A percentile compares a stretch with the other conserved stretches of the same genome.
Conservation (phyloP, 1,284 basidiomycete genomes). For the Pyrrhoderma lamaoense region DNA sequence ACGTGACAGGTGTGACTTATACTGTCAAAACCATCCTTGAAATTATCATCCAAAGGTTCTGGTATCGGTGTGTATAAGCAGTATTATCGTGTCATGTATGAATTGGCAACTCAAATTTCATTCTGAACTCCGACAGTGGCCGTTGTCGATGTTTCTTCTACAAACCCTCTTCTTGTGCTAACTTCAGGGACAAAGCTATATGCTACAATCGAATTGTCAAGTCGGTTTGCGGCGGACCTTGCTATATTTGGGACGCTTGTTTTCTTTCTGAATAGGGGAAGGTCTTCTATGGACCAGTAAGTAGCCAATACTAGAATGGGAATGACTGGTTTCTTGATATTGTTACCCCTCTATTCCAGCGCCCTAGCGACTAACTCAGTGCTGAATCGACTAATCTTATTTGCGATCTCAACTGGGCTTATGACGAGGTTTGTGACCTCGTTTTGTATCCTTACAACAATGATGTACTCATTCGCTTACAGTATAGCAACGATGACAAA, state of each 20-base stretch:
- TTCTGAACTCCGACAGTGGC: not conserved
- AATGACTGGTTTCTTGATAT: not conserved
- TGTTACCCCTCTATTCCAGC: not conserved
- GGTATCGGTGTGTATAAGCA: too few species aligned
- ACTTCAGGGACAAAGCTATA: not conserved
- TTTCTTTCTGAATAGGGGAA: slow-evolving; percentile 3
- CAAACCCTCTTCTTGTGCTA: not conserved
- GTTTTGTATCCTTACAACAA: not conserved
- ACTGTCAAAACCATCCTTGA: too few species aligned
- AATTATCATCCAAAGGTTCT: too few species aligned
- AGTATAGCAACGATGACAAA: slow-evolving; percentile 6
- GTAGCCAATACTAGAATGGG: not conserved
- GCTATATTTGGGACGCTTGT: not conserved
- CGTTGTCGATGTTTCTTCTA: not conserved
- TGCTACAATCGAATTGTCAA: slow-evolving; percentile 1
- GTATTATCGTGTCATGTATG: too few species aligned
- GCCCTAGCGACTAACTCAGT: slow-evolving; percentile 3
- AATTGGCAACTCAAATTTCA: too few species aligned
- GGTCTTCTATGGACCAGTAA: slow-evolving; percentile 1
- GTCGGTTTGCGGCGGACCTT: slow-evolving; percentile 4
- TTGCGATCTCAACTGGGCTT: slow-evolving; percentile 5
- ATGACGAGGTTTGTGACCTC: slow-evolving; percentile 1
- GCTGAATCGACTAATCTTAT: not conserved
- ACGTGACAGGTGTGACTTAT: too few species aligned
- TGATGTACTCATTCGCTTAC: not conserved